A percentile compares a stretch with the other conserved stretches of the same genome.
Evolutionary conservation across 2,329 filamentous ascomycete genomes (phyloP).

Genomic region (Aspergillus texensis): DNA sequence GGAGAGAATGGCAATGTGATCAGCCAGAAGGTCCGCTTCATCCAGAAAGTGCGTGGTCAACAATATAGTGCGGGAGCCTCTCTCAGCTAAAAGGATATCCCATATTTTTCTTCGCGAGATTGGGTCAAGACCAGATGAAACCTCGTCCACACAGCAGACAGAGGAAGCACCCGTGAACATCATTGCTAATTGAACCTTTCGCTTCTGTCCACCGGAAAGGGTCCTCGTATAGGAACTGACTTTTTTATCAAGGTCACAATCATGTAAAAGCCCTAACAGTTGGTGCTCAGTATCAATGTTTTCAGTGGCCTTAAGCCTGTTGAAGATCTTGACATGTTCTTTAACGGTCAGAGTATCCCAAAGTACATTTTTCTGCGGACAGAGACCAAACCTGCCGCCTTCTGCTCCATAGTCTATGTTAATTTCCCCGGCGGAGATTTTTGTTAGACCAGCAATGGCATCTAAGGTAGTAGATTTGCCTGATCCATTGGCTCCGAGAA

Average conservation of each 20-base stretch:
- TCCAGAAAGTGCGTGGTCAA: conserved; percentile 93
- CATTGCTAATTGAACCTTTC: conserved; percentile 89
- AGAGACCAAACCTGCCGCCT: conserved; percentile 79
- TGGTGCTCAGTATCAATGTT: conserved; percentile 60
- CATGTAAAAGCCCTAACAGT: conserved; percentile 64
- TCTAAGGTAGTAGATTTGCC: conserved; percentile 91
- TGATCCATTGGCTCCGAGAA: conserved; percentile 86
- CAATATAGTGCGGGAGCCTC: conserved; percentile 79
- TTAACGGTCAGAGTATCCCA: conserved; percentile 87
- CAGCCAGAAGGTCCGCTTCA: conserved; percentile 85
- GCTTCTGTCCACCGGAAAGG: conserved; percentile 86
- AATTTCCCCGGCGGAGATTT: conserved; percentile 74
- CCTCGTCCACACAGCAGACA: conserved; percentile 89
- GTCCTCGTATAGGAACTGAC: conserved; percentile 71
- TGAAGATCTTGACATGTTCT: conserved; percentile 84
- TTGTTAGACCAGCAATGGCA: conserved; percentile 80
- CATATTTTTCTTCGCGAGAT: conserved; percentile 86
- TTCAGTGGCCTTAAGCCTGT: conserved; percentile 71
- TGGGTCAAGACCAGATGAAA: conserved; percentile 85
- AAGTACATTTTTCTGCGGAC: conserved; percentile 90
- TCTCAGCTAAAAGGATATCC: conserved; percentile 87
- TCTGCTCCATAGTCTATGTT: conserved; percentile 77
- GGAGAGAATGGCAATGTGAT: conserved; percentile 85
- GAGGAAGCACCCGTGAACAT: conserved; percentile 90
- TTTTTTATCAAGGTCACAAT: conserved; percentile 77